These are phyloP conservation scores for Acanthochlamys bracteata DNA, from an alignment of 106 monocot genomes.

Conservation along the genomic window DNA sequence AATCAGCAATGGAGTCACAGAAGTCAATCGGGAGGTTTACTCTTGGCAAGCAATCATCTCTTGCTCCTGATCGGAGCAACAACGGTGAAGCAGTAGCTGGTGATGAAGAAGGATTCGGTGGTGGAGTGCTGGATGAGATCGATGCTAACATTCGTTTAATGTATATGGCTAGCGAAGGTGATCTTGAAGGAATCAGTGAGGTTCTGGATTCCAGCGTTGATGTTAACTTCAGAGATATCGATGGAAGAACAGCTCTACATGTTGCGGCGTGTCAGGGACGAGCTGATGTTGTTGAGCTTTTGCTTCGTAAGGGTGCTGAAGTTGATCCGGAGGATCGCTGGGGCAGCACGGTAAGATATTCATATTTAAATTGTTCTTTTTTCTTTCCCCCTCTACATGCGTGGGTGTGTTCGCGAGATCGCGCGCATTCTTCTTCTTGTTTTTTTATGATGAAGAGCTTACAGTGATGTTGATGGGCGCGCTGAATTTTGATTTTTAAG, in stretches of 20 bases:
- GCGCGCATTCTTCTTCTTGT: no score
- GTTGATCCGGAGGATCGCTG: constrained; percentile 64
- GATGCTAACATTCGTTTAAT: constrained; percentile 52
- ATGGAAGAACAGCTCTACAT: constrained; percentile 79
- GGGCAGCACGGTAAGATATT: constrained; percentile 80
- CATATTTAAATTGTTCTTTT: no score
- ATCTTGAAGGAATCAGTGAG: constrained; percentile 60
- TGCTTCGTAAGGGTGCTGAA: constrained; percentile 51
- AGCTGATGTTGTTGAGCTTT: constrained; percentile 44
- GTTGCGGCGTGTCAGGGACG: constrained; percentile 84
- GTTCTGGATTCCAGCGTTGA: constrained; percentile 50
- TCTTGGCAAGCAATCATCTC: constrained; percentile 65
- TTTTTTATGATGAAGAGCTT: no score
- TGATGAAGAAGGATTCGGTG: neutral
- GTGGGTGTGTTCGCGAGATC: no score
- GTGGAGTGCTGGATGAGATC: constrained; percentile 14
- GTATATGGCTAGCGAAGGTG: constrained; percentile 74
- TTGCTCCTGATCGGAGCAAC: constrained; percentile 31
- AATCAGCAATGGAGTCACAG: constrained; percentile 25
- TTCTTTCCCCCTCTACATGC: no score
- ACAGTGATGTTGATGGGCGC: no score
- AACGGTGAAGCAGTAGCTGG: constrained; percentile 1
- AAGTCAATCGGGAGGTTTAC: constrained; percentile 41
- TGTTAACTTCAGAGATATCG: constrained; percentile 58
- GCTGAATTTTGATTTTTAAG: no score